Conservation (phyloP, 148 eudicot genomes). For the Gaultheria prostrata region DNA sequence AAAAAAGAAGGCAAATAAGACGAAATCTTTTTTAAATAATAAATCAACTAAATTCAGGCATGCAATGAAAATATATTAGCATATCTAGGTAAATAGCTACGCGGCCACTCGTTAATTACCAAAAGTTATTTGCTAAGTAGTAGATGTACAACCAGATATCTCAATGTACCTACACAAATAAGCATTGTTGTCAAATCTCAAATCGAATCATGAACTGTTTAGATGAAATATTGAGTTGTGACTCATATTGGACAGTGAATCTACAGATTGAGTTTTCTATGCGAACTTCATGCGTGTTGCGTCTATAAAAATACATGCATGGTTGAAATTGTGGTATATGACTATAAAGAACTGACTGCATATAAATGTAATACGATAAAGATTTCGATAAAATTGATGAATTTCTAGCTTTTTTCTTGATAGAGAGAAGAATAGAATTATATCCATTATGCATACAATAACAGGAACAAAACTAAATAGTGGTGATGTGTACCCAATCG, state of each 20-base stretch:
- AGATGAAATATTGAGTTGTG: background rate
- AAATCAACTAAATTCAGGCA: background rate
- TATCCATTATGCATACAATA: background rate
- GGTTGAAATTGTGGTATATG: background rate
- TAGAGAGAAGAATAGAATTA: background rate
- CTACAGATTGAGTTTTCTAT: background rate
- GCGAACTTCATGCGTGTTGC: background rate
- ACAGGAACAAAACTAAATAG: background rate
- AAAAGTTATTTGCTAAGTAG: background rate
- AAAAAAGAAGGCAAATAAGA: slow-evolving; percentile 9
- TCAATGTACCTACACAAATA: background rate
- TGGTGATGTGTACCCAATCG: background rate
- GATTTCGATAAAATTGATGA: background rate
- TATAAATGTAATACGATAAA: background rate
- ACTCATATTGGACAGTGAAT: background rate
- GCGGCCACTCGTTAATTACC: background rate
- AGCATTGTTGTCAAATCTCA: background rate
- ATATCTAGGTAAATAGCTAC: background rate
- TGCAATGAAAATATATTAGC: background rate
- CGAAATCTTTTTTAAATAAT: background rate
- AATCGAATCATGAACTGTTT: background rate
- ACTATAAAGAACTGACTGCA: background rate
- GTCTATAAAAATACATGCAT: background rate
- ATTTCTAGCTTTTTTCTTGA: background rate
- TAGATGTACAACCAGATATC: background rate